Base-by-base conservation (phyloP, 163 green algal species). In the Chloromonas sp. region DNA sequence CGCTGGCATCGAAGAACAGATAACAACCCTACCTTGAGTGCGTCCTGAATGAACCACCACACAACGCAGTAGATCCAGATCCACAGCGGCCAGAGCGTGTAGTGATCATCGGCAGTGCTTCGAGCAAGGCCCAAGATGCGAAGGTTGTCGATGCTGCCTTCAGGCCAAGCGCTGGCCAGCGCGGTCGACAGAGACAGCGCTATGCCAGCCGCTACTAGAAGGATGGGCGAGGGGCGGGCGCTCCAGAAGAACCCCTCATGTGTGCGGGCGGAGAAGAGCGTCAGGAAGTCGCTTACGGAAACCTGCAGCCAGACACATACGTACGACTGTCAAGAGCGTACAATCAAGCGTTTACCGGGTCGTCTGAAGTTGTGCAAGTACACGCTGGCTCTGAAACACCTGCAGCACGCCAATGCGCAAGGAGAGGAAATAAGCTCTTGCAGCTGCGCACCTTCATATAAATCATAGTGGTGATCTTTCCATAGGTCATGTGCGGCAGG, bases 1-100 rank as follows among this genome's bases (percentile, higher is more conserved):
- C 36, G 36, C 36, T 36, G 36, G 36, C 36, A 36, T 36, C 36
- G 36, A 36, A 36, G 36, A 36, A 36, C 36, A 36, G 36, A 36
- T 36, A 36, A 36, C 36, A 36, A 36, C 36, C 36, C 36, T 36
- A 36, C 36, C 36, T 36, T 36, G 36, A 36, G 36, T 36, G 36
- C 36, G 36, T 36, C 66, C 89, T 97, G 94, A 58, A 97, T 87
- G 15, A 94, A 89, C 83, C 90, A 97, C 90, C 92, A 98, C 3
- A 97, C 71, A 8, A 97, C 71, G 85, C 94, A 97, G 91, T 95
- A 98, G 84, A 97, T 87, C 95, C 95, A 98, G 36, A 95, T 85
- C 91, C 92, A 96, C 61, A 95, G 84, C 0, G 93, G 84, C 91
- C 92, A 92, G 61, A 95, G 88, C n/a, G 86, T 93, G 90, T 95